Evolutionary conservation across 768 basidiomycete species (phyloP).

Genomic region (Glaciozyma martinii): DNA sequence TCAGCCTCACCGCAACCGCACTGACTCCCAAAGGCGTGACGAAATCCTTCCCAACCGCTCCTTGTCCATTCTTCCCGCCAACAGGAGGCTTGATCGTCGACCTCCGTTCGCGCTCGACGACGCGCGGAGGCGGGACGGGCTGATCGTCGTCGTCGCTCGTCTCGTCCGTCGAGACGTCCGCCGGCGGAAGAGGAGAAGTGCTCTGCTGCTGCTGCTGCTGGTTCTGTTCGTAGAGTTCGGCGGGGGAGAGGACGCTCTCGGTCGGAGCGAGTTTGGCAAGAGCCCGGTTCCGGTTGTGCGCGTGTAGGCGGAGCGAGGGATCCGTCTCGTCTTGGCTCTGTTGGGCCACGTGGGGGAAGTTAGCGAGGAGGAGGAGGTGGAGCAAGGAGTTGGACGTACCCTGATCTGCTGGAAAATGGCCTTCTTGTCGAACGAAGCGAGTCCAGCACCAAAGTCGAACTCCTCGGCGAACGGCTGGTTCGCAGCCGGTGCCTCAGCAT

Average conservation of each 20-base stretch:
- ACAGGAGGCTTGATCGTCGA: neutral
- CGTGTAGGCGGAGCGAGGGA: conserved; percentile 30
- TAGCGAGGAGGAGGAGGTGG: neutral
- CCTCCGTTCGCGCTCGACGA: neutral
- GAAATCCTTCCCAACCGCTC: neutral
- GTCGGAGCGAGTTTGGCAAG: conserved; percentile 40
- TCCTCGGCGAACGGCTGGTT: conserved; percentile 22
- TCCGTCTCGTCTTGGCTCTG: conserved; percentile 29
- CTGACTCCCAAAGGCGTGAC: neutral
- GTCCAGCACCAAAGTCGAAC: conserved; percentile 27
- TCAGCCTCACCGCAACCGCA: conserved; percentile 6
- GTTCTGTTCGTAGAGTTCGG: conserved; percentile 14
- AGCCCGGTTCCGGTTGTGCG: conserved; percentile 27
- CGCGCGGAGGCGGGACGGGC: neutral
- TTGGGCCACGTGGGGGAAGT: too few species aligned
- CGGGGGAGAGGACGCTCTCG: conserved; percentile 23
- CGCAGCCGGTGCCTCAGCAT: neutral
- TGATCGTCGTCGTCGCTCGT: neutral
- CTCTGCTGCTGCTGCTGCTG: neutral
- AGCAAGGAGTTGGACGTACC: neutral
- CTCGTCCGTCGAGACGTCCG: neutral
- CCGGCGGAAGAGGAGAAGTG: too few species aligned
- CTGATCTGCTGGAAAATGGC: conserved; percentile 27
- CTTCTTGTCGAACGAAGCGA: conserved; percentile 30
- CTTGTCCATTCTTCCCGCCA: neutral